These are phyloP conservation scores for Clavispora asparagi DNA, from an alignment of 805 yeast genomes.

Conservation along the genomic window DNA sequence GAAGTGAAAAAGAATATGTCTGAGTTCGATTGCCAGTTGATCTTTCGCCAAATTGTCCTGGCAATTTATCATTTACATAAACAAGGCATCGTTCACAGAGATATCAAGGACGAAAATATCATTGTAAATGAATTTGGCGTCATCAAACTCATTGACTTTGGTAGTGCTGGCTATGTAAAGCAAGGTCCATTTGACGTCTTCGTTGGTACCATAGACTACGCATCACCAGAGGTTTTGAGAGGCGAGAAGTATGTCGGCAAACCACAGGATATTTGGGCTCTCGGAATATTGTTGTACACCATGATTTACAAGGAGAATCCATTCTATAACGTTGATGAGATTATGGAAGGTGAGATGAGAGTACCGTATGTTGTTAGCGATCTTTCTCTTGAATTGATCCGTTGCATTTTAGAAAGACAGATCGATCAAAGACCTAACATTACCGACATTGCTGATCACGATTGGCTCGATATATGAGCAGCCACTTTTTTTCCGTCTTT, in stretches of 20 bases:
- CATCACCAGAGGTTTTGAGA: slow-evolving; percentile 91
- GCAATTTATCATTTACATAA: slow-evolving; percentile 79
- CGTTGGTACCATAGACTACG: slow-evolving; percentile 96
- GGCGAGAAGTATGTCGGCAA: slow-evolving; percentile 89
- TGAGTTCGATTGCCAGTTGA: slow-evolving; percentile 71
- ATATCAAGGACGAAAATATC: slow-evolving; percentile 90
- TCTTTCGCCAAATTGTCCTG: slow-evolving; percentile 72
- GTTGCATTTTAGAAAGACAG: slow-evolving; percentile 62
- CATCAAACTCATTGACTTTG: slow-evolving; percentile 88
- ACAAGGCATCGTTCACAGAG: slow-evolving; percentile 88
- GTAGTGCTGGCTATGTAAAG: slow-evolving; percentile 84
- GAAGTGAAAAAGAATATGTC: slow-evolving; percentile 80
- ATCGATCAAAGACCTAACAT: slow-evolving; percentile 67
- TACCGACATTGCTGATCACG: slow-evolving; percentile 60
- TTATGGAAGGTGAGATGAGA: slow-evolving; percentile 81
- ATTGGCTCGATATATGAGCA: slow-evolving; percentile 45
- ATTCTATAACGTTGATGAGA: slow-evolving; percentile 91
- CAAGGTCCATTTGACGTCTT: slow-evolving; percentile 97
- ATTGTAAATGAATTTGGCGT: slow-evolving; percentile 79
- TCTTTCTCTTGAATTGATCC: slow-evolving; percentile 56
- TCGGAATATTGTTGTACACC: slow-evolving; percentile 87
- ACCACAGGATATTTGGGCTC: slow-evolving; percentile 96
- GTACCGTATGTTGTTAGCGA: slow-evolving; percentile 65
- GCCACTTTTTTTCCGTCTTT: background rate
- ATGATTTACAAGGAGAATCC: slow-evolving; percentile 92